These are phyloP conservation scores for Coffea canephora DNA, from an alignment of 257 asterid species.

Conservation along the genomic window DNA sequence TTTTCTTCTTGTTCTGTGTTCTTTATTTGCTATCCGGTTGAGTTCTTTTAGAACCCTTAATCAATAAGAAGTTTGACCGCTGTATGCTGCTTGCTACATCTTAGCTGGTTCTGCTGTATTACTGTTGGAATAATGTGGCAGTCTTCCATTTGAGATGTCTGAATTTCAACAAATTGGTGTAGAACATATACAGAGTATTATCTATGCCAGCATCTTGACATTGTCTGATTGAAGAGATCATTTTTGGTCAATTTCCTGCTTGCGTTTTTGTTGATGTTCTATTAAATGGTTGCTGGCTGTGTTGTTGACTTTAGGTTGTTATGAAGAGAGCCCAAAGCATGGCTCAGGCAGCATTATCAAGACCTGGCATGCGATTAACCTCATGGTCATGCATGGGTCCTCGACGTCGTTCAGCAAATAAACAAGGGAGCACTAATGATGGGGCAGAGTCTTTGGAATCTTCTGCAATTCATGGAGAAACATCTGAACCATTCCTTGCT, in stretches of 20 bases:
- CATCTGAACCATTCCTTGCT: slow-evolving; percentile 46
- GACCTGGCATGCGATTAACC: slow-evolving; percentile 58
- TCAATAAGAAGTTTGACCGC: not conserved
- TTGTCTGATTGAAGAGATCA: not conserved
- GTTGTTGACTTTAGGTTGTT: slow-evolving; percentile 53
- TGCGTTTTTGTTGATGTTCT: not conserved
- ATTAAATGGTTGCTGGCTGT: not conserved
- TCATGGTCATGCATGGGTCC: slow-evolving; percentile 99
- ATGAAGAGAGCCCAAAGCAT: slow-evolving; percentile 97
- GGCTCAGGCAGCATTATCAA: slow-evolving; percentile 95
- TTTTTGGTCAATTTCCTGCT: not conserved
- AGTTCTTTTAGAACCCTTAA: not conserved
- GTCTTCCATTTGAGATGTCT: not conserved
- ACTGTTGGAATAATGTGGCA: not conserved
- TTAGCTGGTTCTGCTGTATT: not conserved
- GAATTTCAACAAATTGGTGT: not conserved
- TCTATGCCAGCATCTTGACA: not conserved
- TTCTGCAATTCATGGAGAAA: slow-evolving; percentile 38
- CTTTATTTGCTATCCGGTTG: not conserved
- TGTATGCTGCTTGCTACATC: not conserved
- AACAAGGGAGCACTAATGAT: slow-evolving; percentile 28
- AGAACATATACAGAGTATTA: not conserved
- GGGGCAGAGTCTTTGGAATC: slow-evolving; percentile 40
- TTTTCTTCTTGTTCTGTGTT: not conserved
- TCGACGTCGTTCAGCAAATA: slow-evolving; percentile 64